Conservation (phyloP, 495 filamentous ascomycete species). For the Paragyromitra xinjiangensis region DNA sequence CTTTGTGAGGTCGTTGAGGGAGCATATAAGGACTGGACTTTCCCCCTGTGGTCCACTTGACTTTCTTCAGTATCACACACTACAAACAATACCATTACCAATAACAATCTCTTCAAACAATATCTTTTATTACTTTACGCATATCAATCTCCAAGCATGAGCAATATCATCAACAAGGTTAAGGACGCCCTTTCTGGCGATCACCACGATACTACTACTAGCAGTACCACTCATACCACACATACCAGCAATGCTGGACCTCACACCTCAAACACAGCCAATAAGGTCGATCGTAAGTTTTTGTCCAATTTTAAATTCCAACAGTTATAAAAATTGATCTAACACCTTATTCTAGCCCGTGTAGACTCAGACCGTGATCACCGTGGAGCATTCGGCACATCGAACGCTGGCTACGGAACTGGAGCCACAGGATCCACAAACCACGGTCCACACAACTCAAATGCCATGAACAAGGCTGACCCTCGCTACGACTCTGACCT, state of each 20-base stretch:
- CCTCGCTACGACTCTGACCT: slow-evolving; percentile 63
- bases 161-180: slow-evolving; percentile 72
- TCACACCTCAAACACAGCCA: slow-evolving; percentile 64
- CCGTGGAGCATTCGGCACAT: slow-evolving; percentile 54
- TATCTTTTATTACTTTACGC: background rate
- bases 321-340: slow-evolving; percentile 6
- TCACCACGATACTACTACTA: slow-evolving; percentile 37
- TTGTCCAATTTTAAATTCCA: background rate
- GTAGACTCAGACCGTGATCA: slow-evolving; percentile 63
- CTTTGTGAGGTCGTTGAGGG: too few species aligned
- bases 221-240: slow-evolving; percentile 61
- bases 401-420: slow-evolving; percentile 43
- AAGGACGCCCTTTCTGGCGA: slow-evolving; percentile 68
- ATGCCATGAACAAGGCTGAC: slow-evolving; percentile 62
- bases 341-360: slow-evolving; percentile 24
- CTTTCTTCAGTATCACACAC: slow-evolving; percentile 4
- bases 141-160: slow-evolving; percentile 43
- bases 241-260: slow-evolving; percentile 66
- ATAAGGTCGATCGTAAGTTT: slow-evolving; percentile 57
- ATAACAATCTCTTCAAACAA: background rate
- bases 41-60: background rate
- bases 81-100: slow-evolving; percentile 5
- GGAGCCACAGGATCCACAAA: slow-evolving; percentile 56
- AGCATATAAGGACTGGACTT: slow-evolving; percentile 20
- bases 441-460: slow-evolving; percentile 58